Conservation (phyloP, 345 rosid species). For the Excoecaria agallocha region DNA sequence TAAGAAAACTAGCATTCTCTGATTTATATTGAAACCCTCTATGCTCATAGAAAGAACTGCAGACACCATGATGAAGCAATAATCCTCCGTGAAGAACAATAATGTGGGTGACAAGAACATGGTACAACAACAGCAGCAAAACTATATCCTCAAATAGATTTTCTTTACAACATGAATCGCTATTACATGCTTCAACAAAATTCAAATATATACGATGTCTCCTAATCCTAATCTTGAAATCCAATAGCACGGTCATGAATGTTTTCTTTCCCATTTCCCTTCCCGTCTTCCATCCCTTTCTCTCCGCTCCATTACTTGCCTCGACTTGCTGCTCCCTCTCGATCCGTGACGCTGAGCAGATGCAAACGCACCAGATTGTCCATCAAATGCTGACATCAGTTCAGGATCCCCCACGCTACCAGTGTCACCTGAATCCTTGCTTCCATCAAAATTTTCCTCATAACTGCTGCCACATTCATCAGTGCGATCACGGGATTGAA, state of each 20-base stretch:
- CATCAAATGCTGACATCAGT: slow-evolving; percentile 53
- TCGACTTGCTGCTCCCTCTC: slow-evolving; percentile 69
- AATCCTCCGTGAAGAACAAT: too few species aligned
- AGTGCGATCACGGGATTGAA: slow-evolving; percentile 66
- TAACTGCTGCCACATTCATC: slow-evolving; percentile 67
- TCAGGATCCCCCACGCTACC: slow-evolving; percentile 74
- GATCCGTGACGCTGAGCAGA: slow-evolving; percentile 58
- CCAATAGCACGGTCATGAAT: slow-evolving; percentile 29
- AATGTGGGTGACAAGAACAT: too few species aligned
- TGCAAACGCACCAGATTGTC: slow-evolving; percentile 48
- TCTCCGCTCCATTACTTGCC: slow-evolving; percentile 63
- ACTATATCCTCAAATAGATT: neutral
- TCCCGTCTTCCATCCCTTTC: slow-evolving; percentile 69
- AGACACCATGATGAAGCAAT: too few species aligned
- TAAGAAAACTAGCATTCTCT: too few species aligned
- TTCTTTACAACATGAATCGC: neutral
- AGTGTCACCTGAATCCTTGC: slow-evolving; percentile 75
- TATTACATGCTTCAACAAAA: neutral
- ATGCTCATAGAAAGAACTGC: too few species aligned
- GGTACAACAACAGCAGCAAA: neutral
- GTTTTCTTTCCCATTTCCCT: slow-evolving; percentile 89
- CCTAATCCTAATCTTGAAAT: too few species aligned
- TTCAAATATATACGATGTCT: neutral
- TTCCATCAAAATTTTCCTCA: slow-evolving; percentile 69
- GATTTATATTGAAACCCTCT: too few species aligned